Evolutionary conservation across 2,329 filamentous ascomycete genomes (phyloP).

Genomic region (Emergomyces orientalis): DNA sequence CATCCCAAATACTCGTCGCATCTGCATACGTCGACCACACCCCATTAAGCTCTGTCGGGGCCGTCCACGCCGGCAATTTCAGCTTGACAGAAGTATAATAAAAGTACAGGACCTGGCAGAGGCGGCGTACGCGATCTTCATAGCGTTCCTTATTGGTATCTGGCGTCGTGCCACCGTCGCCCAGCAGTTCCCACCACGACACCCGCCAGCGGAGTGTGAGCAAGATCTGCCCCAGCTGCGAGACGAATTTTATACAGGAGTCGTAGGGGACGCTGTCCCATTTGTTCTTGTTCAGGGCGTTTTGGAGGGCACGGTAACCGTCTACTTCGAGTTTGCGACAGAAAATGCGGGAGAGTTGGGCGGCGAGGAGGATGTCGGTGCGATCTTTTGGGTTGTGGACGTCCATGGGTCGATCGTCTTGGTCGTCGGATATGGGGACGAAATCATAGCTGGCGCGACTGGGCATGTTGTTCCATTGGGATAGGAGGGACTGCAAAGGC

Average conservation of each 20-base stretch:
- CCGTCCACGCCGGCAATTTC: slow-evolving; percentile 34
- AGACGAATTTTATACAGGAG: slow-evolving; percentile 33
- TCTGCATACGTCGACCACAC: slow-evolving; percentile 36
- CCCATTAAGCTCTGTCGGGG: slow-evolving; percentile 29
- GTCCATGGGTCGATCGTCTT: slow-evolving; percentile 32
- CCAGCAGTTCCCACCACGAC: slow-evolving; percentile 38
- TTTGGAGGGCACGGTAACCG: slow-evolving; percentile 37
- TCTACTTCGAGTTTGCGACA: slow-evolving; percentile 41
- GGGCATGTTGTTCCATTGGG: slow-evolving; percentile 40
- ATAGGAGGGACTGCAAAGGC: slow-evolving; percentile 29
- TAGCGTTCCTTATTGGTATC: slow-evolving; percentile 29
- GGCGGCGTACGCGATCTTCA: slow-evolving; percentile 31
- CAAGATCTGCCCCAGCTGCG: slow-evolving; percentile 34
- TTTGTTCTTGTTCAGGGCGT: slow-evolving; percentile 38
- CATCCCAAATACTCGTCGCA: slow-evolving; percentile 34
- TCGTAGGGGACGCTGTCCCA: slow-evolving; percentile 37
- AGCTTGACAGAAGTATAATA: slow-evolving; percentile 38
- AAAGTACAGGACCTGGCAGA: slow-evolving; percentile 39
- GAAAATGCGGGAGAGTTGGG: slow-evolving; percentile 38
- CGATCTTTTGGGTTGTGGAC: slow-evolving; percentile 29
- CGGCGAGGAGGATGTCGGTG: slow-evolving; percentile 35
- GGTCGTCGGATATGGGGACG: slow-evolving; percentile 23
- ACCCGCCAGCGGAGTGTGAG: slow-evolving; percentile 38
- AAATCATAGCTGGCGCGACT: slow-evolving; percentile 38
- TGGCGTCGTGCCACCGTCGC: slow-evolving; percentile 32